Percentiles rank a stretch among this genome's conserved stretches.
Evolutionary conservation across 352 stramenopile species (phyloP).

Genomic region (Phytopythium chamaehyphon): DNA sequence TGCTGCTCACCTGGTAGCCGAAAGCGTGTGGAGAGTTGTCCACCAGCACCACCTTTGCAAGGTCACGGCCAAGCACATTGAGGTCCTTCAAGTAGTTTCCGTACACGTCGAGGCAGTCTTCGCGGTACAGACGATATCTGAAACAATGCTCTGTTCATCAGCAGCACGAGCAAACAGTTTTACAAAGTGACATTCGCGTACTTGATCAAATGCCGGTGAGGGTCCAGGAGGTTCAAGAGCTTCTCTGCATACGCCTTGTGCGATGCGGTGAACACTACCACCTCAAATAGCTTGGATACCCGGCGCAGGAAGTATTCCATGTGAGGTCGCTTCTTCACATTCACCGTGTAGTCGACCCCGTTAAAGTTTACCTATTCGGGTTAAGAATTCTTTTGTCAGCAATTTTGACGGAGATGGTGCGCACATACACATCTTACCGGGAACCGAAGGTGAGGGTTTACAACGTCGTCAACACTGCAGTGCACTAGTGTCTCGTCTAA

Average conservation of each 20-base stretch:
- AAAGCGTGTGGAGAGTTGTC: constrained; percentile 99
- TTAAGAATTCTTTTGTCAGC: background rate
- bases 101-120: constrained; percentile 95
- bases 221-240: constrained; percentile 97
- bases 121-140: constrained; percentile 93
- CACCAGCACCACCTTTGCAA: constrained; percentile 91
- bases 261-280: constrained; percentile 99
- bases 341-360: constrained; percentile 94
- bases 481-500: constrained; percentile 99
- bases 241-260: constrained; percentile 95
- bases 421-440: constrained; percentile 48
- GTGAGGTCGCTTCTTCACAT: constrained; percentile 95
- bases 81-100: constrained; percentile 99
- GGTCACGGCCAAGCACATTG: constrained; percentile 93
- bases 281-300: constrained; percentile 93
- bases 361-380: constrained; percentile 90
- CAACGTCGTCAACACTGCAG: constrained; percentile 95
- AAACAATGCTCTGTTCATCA: constrained; percentile 9
- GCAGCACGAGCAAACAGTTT: background rate
- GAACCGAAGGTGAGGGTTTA: constrained; percentile 95
- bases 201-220: constrained; percentile 86
- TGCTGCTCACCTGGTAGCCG: constrained; percentile 93
- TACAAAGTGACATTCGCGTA: constrained; percentile 28
- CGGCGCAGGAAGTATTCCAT: constrained; percentile 94
- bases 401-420: background rate